A percentile compares a stretch with the other conserved stretches of the same genome.
Conservation (phyloP, 306 rosid species). For the Mimosa bimucronata region DNA sequence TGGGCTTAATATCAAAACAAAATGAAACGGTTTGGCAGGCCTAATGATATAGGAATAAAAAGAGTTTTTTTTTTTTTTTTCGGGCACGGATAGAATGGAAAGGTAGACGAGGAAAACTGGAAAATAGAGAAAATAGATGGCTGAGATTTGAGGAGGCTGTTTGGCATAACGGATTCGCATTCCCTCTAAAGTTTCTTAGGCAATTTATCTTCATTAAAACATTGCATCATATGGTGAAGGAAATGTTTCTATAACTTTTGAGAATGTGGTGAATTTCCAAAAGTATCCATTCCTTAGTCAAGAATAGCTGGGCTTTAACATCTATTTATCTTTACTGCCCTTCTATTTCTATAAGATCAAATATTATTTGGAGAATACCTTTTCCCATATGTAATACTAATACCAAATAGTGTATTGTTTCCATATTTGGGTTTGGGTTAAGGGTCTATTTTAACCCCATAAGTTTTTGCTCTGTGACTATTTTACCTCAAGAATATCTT, state of each 20-base stretch:
- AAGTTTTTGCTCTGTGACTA: no score
- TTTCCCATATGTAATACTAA: neutral
- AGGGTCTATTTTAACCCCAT: no score
- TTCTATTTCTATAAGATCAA: neutral
- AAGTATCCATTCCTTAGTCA: neutral
- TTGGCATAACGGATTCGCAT: neutral
- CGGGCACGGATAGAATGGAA: neutral
- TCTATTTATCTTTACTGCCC: neutral
- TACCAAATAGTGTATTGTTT: neutral
- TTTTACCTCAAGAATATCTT: no score
- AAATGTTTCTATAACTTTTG: neutral
- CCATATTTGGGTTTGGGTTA: no score
- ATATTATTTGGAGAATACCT: neutral
- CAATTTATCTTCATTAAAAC: neutral
- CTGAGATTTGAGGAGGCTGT: neutral
- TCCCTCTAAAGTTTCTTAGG: neutral
- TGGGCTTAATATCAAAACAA: neutral
- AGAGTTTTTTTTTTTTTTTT: no score
- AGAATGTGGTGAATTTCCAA: neutral
- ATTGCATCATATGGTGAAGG: neutral
- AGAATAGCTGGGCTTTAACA: neutral
- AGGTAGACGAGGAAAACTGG: neutral
- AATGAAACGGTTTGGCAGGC: neutral
- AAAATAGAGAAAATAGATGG: neutral
- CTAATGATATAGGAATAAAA: neutral